A percentile compares a stretch with the other conserved stretches of the same genome.
Evolutionary conservation across 1,284 basidiomycete species (phyloP).

Genomic region (Thecaphora thlaspeos): DNA sequence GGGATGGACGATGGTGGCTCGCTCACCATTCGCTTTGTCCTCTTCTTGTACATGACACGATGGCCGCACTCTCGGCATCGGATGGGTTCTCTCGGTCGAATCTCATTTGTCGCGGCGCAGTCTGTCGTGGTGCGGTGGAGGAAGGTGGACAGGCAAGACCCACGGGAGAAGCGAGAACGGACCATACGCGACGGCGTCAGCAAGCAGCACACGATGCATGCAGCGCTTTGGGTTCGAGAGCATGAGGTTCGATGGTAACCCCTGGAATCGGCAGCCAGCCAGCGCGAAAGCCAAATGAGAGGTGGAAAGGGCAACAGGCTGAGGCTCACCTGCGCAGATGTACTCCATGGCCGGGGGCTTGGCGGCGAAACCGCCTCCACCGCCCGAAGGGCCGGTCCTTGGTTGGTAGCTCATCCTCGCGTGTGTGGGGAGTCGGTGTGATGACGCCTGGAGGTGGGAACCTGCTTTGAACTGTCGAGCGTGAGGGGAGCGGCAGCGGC

Average conservation of each 20-base stretch:
- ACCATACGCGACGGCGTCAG: slow-evolving; percentile 15
- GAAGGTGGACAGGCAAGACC: neutral
- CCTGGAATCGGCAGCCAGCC: slow-evolving; percentile 6
- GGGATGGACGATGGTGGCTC: neutral
- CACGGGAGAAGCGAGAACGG: neutral
- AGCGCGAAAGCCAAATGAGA: too few relatives aligned
- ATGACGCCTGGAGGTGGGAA: too few relatives aligned
- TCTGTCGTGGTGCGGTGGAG: slow-evolving; percentile 63
- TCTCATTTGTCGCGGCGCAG: slow-evolving; percentile 89
- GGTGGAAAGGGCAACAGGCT: too few relatives aligned
- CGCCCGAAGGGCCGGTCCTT: neutral
- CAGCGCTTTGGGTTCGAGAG: too few relatives aligned
- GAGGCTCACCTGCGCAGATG: slow-evolving; percentile 78
- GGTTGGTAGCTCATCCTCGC: slow-evolving; percentile 1
- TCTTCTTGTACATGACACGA: slow-evolving; percentile 98
- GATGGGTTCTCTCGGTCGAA: slow-evolving; percentile 89
- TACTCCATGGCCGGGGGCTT: slow-evolving; percentile 64
- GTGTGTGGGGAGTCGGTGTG: too few relatives aligned
- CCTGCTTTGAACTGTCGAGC: too few relatives aligned
- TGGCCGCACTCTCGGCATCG: slow-evolving; percentile 96
- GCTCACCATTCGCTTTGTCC: slow-evolving; percentile 86
- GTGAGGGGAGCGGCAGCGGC: too few relatives aligned
- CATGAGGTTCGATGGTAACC: slow-evolving; percentile 2
- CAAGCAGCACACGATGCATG: too few relatives aligned
- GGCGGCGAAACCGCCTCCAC: neutral